Evolutionary conservation across 495 filamentous ascomycete genomes (phyloP), one percentile per base, ranked within the genome.

Genomic region (Aspergillus incahuasiensis): DNA sequence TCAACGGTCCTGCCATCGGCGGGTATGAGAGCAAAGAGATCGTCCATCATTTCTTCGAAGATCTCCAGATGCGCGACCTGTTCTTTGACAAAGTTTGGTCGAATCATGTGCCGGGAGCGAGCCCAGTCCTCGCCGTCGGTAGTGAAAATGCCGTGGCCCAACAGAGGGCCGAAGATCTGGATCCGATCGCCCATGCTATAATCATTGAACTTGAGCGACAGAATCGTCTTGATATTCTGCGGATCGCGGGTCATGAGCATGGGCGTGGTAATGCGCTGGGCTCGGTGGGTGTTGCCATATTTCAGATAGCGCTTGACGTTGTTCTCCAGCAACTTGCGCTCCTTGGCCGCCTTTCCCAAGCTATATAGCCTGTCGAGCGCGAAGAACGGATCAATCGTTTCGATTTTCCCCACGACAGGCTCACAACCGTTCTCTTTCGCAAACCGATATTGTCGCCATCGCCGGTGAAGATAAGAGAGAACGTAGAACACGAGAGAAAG

Each of bases 181-280:
- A 56, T 59, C 42, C 77, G 47, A 11, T 58, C 43, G 0, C 74
- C 77, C 6, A 81, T 53, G 28, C 66, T 70, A 60, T 78, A 86
- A 53, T 83, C 83, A 16, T 81, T 75, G 62, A 91, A 94, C 58
- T 90, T 82, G 1, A 82, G 83, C 0, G 89, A 86, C 1, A 95
- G 76, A 16, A 92, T 73, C 0, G 58, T 65, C 48, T 76, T 68
- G 25, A 77, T 58, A 48, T 75, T 77, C 58, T 66, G 38, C 0
- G 68, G 66, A 12, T 72, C 69, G 9, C 60, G 35, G 5, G 67
- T 71, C 16, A 58, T 11, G 34, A 65, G 41, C 16, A 60, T n/a
- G 1, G 54, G 52, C 1, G 50, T 58, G 11, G 25, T 35, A 22
- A 65, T 34, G n/a, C 63, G 63, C 30, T 55, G 22, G 21, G 42